These are phyloP conservation scores for Daedalea quercina DNA, from an alignment of 768 basidiomycete species.

Conservation along the genomic window DNA sequence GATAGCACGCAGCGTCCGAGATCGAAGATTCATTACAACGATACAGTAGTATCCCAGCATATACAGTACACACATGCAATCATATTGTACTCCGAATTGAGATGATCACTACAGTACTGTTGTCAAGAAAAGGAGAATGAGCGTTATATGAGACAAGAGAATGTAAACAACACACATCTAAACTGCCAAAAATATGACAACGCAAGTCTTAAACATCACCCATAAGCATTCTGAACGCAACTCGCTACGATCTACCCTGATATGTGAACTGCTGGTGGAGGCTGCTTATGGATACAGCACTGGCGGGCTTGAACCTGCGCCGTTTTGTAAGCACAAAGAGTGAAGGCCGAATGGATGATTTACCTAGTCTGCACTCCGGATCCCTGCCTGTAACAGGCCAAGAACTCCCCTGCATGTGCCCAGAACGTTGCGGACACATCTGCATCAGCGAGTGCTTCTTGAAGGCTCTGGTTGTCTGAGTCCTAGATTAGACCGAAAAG, in stretches of 20 bases:
- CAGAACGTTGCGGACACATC: background rate
- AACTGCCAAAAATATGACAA: background rate
- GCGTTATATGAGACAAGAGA: too few relatives aligned
- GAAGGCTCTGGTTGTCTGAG: background rate
- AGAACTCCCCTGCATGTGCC: background rate
- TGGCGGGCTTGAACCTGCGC: conserved; percentile 4
- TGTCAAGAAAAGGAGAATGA: too few relatives aligned
- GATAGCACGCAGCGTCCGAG: too few relatives aligned
- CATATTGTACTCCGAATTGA: too few relatives aligned
- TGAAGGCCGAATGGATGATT: too few relatives aligned
- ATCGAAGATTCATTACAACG: too few relatives aligned
- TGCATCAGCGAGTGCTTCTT: background rate
- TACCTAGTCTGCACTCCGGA: background rate
- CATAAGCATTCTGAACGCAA: background rate
- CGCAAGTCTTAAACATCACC: too few relatives aligned
- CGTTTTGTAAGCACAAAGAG: background rate
- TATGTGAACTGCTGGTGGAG: conserved; percentile 6
- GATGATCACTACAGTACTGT: too few relatives aligned
- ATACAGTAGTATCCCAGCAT: too few relatives aligned
- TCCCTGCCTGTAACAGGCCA: background rate
- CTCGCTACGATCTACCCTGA: background rate
- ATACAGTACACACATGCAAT: too few relatives aligned
- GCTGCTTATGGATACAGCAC: background rate
- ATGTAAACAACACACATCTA: too few relatives aligned
- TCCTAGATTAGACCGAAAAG: background rate